A percentile compares a stretch with the other conserved stretches of the same genome.
phyloP scores from a whole-genome alignment of 23 red algal species.

The Gracilaria vermiculophylla region DNA sequence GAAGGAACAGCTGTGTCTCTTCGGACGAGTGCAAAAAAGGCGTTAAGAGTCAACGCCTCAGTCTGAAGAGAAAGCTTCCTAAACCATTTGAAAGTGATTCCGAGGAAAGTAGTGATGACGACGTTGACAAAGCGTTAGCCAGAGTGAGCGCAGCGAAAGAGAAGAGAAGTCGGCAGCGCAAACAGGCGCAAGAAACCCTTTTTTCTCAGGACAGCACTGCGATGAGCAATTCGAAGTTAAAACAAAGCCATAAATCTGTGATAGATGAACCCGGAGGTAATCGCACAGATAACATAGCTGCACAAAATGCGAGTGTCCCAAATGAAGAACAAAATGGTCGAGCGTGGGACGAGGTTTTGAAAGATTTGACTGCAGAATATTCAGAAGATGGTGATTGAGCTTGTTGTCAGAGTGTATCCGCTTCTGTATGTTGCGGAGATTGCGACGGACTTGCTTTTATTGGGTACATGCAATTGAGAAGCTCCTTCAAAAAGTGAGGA shows the following conservation, averaged over 20 bases:
- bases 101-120: slow-evolving; percentile 30
- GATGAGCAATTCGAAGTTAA: background rate
- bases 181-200: background rate
- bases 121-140: slow-evolving; percentile 8
- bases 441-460: background rate
- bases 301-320: background rate
- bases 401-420: background rate
- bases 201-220: background rate
- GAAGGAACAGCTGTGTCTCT: background rate
- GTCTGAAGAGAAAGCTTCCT: slow-evolving; percentile 7
- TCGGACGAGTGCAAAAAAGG: background rate
- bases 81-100: slow-evolving; percentile 18
- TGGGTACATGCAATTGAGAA: slow-evolving; percentile 21
- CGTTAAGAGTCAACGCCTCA: background rate
- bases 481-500: background rate
- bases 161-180: background rate
- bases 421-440: background rate
- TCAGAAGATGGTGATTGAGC: background rate
- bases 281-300: background rate
- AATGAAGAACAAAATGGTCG: background rate
- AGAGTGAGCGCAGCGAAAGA: background rate
- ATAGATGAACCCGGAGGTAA: background rate
- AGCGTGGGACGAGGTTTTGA: slow-evolving; percentile 44
- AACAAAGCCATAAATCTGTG: background rate
- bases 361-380: background rate